Conservation (phyloP, 306 rosid species). For the Glycine tomentella region DNA sequence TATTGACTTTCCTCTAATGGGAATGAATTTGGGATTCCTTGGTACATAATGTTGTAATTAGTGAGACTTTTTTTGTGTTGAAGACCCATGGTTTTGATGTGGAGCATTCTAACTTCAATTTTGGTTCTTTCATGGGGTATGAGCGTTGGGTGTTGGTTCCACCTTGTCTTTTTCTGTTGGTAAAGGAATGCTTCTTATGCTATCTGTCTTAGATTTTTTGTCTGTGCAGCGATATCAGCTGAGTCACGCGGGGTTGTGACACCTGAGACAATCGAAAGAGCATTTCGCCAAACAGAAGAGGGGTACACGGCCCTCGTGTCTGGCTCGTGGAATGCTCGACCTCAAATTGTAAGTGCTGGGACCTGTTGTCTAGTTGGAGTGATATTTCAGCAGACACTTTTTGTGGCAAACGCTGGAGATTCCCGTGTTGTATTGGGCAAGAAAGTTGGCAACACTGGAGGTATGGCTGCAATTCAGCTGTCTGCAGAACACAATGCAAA, state of each 20-base stretch:
- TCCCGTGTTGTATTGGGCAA: constrained; percentile 85
- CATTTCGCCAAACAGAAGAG: constrained; percentile 70
- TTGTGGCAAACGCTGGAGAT: constrained; percentile 79
- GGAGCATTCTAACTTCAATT: no score
- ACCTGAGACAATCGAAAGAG: constrained; percentile 59
- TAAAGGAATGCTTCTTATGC: constrained; percentile 54
- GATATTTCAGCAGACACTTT: constrained; percentile 73
- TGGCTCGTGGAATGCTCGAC: constrained; percentile 61
- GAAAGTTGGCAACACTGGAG: constrained; percentile 77
- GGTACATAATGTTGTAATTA: constrained; percentile 1
- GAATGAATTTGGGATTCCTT: not conserved
- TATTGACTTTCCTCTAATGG: not conserved
- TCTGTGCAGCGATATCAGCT: constrained; percentile 66
- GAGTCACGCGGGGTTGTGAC: constrained; percentile 65
- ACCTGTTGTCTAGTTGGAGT: constrained; percentile 84
- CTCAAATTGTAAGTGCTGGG: constrained; percentile 73
- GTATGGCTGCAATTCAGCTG: constrained; percentile 72
- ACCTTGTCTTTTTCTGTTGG: constrained; percentile 26
- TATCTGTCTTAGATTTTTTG: constrained; percentile 61
- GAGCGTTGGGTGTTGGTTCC: constrained; percentile 36
- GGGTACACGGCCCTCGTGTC: constrained; percentile 74
- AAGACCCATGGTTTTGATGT: not conserved
- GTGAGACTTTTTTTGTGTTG: constrained; percentile 20
- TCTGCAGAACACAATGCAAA: constrained; percentile 85
- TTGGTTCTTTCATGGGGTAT: constrained; percentile 39